Percentiles rank a stretch among this genome's conserved stretches.
These are phyloP conservation scores for Podaxis sp. DNA, from an alignment of 768 basidiomycete species.

Conservation along the genomic window DNA sequence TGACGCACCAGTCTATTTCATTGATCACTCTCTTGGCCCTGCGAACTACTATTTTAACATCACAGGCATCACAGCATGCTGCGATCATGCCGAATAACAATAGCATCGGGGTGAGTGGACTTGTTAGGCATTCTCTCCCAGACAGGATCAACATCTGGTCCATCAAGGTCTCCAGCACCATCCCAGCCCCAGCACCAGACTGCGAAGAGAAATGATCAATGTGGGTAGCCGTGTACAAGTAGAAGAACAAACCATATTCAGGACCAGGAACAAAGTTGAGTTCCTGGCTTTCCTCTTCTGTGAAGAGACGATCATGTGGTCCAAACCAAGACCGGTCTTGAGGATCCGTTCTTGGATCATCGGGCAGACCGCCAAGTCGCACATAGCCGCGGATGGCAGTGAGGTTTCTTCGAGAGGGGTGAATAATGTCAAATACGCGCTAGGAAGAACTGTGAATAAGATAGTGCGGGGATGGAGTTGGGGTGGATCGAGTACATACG, in stretches of 20 bases:
- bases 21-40: too few species aligned
- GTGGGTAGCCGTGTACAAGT: background rate
- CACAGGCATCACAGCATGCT: constrained; percentile 19
- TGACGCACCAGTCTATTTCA: too few species aligned
- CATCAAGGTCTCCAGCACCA: constrained; percentile 95
- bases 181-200: constrained; percentile 99
- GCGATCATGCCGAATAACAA: constrained; percentile 70
- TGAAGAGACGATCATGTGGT: constrained; percentile 92
- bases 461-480: background rate
- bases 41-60: too few species aligned
- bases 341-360: constrained; percentile 94
- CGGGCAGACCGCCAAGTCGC: constrained; percentile 93
- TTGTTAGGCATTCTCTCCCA: constrained; percentile 85
- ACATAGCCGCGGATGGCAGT: constrained; percentile 94
- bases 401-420: constrained; percentile 84
- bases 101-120: constrained; percentile 51
- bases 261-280: constrained; percentile 80
- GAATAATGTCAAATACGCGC: constrained; percentile 94
- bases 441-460: constrained; percentile 25
- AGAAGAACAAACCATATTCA: constrained; percentile 64
- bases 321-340: constrained; percentile 99
- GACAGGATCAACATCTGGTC: constrained; percentile 96
- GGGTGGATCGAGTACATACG: constrained; percentile 35
- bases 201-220: constrained; percentile 23
- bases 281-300: constrained; percentile 77